Conservation (phyloP, 306 rosid species). For the Glycyrrhiza uralensis region DNA sequence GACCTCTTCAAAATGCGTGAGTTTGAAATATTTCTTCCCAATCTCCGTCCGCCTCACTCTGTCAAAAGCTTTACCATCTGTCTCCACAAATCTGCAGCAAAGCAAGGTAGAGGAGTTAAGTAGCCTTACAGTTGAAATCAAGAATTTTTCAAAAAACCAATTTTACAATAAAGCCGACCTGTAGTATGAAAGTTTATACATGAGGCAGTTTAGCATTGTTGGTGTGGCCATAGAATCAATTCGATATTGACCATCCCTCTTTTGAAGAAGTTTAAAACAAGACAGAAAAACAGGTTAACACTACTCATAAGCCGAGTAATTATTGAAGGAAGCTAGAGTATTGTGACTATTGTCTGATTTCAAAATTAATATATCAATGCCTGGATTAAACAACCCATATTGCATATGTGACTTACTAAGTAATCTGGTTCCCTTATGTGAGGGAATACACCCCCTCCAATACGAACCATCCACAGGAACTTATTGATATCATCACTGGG, state of each 20-base stretch:
- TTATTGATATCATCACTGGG: conserved; percentile 97
- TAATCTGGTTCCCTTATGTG: conserved; percentile 96
- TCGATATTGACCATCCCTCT: conserved; percentile 98
- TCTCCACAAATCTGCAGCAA: conserved; percentile 83
- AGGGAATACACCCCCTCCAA: conserved; percentile 99
- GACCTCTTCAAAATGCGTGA: conserved; percentile 97
- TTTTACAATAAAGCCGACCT: conserved; percentile 54
- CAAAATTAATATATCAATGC: background rate
- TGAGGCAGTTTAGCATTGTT: conserved; percentile 91
- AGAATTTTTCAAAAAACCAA: background rate
- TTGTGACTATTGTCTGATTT: background rate
- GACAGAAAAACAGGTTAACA: conserved; percentile 17
- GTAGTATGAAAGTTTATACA: conserved; percentile 98
- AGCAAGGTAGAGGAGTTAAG: conserved; percentile 20
- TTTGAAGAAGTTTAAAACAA: background rate
- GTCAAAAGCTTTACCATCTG: conserved; percentile 92
- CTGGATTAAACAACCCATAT: conserved; percentile 3
- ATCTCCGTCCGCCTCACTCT: conserved; percentile 93
- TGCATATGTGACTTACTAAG: conserved; percentile 53
- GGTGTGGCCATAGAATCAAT: conserved; percentile 94
- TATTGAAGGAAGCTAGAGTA: background rate
- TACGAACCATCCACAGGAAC: conserved; percentile 99
- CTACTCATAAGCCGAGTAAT: background rate
- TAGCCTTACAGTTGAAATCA: conserved; percentile 3
- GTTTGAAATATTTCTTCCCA: conserved; percentile 92